Percentiles rank a stretch among this genome's conserved stretches.
These are phyloP conservation scores for Alternaria triticimaculans DNA, from an alignment of 2,329 filamentous ascomycete species.

Conservation along the genomic window DNA sequence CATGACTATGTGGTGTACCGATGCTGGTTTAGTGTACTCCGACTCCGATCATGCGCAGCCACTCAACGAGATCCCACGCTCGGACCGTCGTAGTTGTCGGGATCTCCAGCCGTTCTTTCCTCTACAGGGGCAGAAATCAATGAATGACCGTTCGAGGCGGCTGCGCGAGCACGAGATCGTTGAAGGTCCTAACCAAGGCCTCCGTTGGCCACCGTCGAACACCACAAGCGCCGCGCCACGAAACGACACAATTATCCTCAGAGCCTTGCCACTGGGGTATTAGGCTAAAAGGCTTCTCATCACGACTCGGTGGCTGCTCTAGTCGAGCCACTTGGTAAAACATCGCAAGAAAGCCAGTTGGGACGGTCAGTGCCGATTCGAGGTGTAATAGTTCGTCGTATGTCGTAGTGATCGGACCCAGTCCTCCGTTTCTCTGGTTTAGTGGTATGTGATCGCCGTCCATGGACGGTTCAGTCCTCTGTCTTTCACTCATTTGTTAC, in stretches of 20 bases:
- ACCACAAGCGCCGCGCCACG: conserved; percentile 8
- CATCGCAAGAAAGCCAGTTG: not conserved
- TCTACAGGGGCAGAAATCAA: not conserved
- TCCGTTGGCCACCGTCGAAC: conserved; percentile 4
- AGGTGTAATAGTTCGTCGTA: not conserved
- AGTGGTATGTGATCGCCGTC: not conserved
- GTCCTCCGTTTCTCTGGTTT: not conserved
- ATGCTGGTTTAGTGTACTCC: not conserved
- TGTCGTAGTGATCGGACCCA: not conserved
- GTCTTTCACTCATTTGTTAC: not conserved
- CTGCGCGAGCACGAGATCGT: not conserved
- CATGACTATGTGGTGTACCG: not conserved
- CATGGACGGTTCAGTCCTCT: not conserved
- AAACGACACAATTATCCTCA: conserved; percentile 1
- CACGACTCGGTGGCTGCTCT: conserved; percentile 7
- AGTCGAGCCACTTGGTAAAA: not conserved
- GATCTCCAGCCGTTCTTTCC: conserved; percentile 4
- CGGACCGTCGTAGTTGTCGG: not conserved
- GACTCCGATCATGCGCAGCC: conserved; percentile 1
- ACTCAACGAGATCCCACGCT: not conserved
- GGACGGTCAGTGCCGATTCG: not conserved
- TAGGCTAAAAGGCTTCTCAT: conserved; percentile 17
- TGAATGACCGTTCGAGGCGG: conserved; percentile 2
- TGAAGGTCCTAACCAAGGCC: conserved; percentile 2
- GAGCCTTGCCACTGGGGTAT: conserved; percentile 13